A percentile compares a stretch with the other conserved stretches of the same genome.
phyloP scores from a whole-genome alignment of 305 asterid species.

The Ilex paraguariensis region DNA sequence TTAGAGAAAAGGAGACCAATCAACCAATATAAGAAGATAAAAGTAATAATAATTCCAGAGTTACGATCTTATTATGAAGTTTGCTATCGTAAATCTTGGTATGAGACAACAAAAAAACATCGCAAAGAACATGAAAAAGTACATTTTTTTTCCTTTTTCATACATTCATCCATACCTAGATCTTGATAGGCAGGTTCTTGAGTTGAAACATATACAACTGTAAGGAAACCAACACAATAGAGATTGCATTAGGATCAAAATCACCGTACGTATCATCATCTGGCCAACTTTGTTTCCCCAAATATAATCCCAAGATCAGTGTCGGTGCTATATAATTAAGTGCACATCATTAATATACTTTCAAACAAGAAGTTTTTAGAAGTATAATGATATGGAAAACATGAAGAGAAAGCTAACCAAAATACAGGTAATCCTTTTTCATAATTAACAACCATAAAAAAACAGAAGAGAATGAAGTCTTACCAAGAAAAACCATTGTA shows the following conservation, averaged over 20 bases:
- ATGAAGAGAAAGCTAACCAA: too few relatives aligned
- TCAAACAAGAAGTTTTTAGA: too few relatives aligned
- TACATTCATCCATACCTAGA: slow-evolving; percentile 38
- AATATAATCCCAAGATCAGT: neutral
- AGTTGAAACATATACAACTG: slow-evolving; percentile 67
- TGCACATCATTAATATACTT: too few relatives aligned
- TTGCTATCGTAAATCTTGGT: neutral
- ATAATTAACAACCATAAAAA: too few relatives aligned
- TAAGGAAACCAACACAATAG: slow-evolving; percentile 20
- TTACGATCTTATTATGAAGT: neutral
- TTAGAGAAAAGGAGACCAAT: slow-evolving; percentile 3
- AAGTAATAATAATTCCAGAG: too few relatives aligned
- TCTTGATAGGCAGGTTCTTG: slow-evolving; percentile 79
- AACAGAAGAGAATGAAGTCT: slow-evolving; percentile 21
- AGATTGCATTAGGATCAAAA: neutral
- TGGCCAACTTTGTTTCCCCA: neutral
- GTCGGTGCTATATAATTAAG: too few relatives aligned
- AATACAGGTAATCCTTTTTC: too few relatives aligned
- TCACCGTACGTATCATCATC: neutral
- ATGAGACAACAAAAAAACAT: neutral
- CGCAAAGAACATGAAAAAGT: neutral
- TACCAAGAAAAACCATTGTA: slow-evolving; percentile 68
- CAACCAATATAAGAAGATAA: slow-evolving; percentile 2
- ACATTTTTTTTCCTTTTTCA: neutral
- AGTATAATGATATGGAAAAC: too few relatives aligned